Evolutionary conservation across 176 grass and related monocot genomes (phyloP).

Genomic region (barley (Hordeum vulgare)): DNA sequence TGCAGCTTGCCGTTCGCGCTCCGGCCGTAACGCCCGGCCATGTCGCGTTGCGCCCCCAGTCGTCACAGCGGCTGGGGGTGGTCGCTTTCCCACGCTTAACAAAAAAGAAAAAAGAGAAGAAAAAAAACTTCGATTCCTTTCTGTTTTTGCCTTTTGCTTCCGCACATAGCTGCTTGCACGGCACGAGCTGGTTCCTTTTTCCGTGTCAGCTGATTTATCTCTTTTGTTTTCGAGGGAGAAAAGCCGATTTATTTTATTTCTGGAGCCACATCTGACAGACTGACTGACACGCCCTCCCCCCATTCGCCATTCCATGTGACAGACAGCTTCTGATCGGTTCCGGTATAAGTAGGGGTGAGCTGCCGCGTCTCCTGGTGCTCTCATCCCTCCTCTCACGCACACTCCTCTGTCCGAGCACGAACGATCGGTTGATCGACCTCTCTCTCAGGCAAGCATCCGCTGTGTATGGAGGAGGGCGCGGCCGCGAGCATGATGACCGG

Average conservation of each 20-base stretch:
- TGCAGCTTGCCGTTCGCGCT: not conserved
- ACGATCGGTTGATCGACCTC: not conserved
- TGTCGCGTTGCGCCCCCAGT: too few species aligned
- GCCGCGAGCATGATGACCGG: not conserved
- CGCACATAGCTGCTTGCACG: not conserved
- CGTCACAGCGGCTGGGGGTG: too few species aligned
- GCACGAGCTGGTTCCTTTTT: not conserved
- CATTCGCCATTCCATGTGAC: not conserved
- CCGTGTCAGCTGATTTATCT: not conserved
- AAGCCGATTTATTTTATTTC: not conserved
- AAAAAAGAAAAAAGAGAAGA: too few species aligned
- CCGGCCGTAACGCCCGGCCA: too few species aligned
- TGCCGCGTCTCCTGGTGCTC: not conserved
- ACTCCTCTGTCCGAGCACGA: not conserved
- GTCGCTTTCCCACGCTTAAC: too few species aligned
- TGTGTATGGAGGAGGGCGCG: slow-evolving; percentile 10
- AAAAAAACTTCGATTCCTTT: not conserved
- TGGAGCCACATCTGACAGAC: not conserved
- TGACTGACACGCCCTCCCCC: not conserved
- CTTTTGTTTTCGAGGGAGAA: not conserved
- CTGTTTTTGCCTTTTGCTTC: slow-evolving; percentile 6
- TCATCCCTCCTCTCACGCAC: not conserved
- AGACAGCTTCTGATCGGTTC: slow-evolving; percentile 2
- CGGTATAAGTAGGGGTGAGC: slow-evolving; percentile 23
- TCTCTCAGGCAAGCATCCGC: not conserved